Conservation (phyloP, 148 eudicot genomes). For the Nyssa sinensis region DNA sequence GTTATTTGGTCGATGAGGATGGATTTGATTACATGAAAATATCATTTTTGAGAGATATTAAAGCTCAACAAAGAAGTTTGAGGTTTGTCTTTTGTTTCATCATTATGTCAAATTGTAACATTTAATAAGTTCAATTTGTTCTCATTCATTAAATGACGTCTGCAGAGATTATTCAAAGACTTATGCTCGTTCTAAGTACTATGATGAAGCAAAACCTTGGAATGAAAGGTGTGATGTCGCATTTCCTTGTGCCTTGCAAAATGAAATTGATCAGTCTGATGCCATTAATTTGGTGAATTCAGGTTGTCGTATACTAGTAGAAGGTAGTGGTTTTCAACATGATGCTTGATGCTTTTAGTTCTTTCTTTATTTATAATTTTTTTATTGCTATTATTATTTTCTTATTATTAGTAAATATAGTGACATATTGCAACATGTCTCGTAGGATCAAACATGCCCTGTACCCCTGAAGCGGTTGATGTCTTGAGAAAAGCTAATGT, state of each 20-base stretch:
- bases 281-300: constrained; percentile 89
- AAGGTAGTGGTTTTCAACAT: constrained; percentile 52
- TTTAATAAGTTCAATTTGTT: constrained; percentile 1
- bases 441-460: constrained; percentile 94
- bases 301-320: constrained; percentile 89
- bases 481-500: constrained; percentile 85
- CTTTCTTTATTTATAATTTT: background rate
- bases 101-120: background rate
- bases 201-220: constrained; percentile 98
- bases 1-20: constrained; percentile 97
- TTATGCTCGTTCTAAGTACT: constrained; percentile 93
- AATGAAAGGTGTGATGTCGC: constrained; percentile 93
- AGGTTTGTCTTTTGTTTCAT: constrained; percentile 52
- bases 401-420: background rate
- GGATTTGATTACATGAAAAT: constrained; percentile 91
- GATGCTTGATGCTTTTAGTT: background rate
- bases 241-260: constrained; percentile 93
- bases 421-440: constrained; percentile 1
- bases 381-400: background rate
- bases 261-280: constrained; percentile 91
- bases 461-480: constrained; percentile 93
- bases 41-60: constrained; percentile 80
- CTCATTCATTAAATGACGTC: constrained; percentile 15
- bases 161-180: constrained; percentile 97
- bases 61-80: constrained; percentile 86